Base-by-base conservation (phyloP, 1,139 yeast genomes). In the Yarrowia galli region DNA sequence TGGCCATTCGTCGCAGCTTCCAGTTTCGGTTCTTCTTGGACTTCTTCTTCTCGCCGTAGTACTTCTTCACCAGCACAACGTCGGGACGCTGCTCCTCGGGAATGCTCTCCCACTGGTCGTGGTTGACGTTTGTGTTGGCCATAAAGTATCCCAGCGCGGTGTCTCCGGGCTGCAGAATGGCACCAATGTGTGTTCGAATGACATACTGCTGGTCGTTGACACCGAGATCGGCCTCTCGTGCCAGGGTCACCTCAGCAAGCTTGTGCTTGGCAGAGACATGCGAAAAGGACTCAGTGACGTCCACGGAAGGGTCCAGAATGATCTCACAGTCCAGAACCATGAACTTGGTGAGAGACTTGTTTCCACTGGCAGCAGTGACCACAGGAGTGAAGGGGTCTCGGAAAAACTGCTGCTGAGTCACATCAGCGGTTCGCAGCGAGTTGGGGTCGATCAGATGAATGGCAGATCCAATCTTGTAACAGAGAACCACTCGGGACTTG, bases 1-100 rank as follows among this genome's bases (percentile, higher is more conserved):
- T 91, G 58, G 98, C 98, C 98, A 96, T 93, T 84, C 99, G 90
- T 88, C 91, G 91, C 80, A 95, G 87, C 81, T 91, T 92, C 97
- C 98, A 92, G 79, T 85, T 84, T 84, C 97, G 87, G 83, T 88
- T 86, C 80, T 87, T 79, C 67, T 80, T 82, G 54, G 51, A 89
- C 69, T 71, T 69, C 81, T 86, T 86, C 82, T 89, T 90, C 82
- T 97, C 89, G 60, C 89, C 85, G 81, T 93, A 95, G 75, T 88
- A 87, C 79, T 96, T 96, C 91, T 92, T 93, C 69, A 96, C 97
- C 68, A 96, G 80, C 6, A 93, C 84, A 60, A 95, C 97, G 74
- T 95, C 98, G 16, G 97, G 96, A 13, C 77, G 72, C 69, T 82
- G 81, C 70, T 82, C 79, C n/a, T 79, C 79, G 71, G 88, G 88